A percentile compares a stretch with the other conserved stretches of the same genome.
phyloP scores from a whole-genome alignment of 352 stramenopile species.

The Phytophthora capsici region DNA sequence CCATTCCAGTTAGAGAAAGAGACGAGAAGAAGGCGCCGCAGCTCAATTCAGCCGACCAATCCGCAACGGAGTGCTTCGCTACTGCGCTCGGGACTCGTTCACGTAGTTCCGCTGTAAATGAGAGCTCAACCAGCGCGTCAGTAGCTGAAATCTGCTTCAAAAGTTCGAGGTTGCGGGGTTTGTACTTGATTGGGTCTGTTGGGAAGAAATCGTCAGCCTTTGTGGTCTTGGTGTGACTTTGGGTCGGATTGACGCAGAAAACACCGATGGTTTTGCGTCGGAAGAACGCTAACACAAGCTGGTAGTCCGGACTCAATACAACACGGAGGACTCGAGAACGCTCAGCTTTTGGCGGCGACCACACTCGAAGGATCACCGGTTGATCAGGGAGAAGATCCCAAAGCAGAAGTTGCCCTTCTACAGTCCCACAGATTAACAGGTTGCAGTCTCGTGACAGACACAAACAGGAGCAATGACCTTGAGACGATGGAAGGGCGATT shows the following conservation, averaged over 20 bases:
- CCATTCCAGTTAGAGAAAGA: conserved; percentile 21
- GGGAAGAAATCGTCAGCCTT: conserved; percentile 53
- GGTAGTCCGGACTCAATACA: conserved; percentile 35
- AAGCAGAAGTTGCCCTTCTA: conserved; percentile 38
- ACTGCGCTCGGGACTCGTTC: conserved; percentile 22
- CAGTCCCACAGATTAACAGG: conserved; percentile 42
- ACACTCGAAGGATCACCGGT: conserved; percentile 27
- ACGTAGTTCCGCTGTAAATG: conserved; percentile 26
- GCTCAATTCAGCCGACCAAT: conserved; percentile 25
- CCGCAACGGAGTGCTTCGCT: conserved; percentile 9
- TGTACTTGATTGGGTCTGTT: conserved; percentile 39
- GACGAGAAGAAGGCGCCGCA: conserved; percentile 36
- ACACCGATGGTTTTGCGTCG: conserved; percentile 21
- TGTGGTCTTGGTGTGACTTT: neutral
- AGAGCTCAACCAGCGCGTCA: conserved; percentile 25
- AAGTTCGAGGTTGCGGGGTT: conserved; percentile 35
- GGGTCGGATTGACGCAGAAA: conserved; percentile 8
- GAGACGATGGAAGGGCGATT: conserved; percentile 21
- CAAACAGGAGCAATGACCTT: conserved; percentile 39
- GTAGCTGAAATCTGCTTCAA: conserved; percentile 32
- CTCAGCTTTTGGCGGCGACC: conserved; percentile 32
- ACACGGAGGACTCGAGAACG: conserved; percentile 38
- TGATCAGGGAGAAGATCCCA: conserved; percentile 38
- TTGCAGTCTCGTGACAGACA: conserved; percentile 33
- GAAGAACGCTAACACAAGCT: conserved; percentile 36